Percentiles rank a stretch among this genome's conserved stretches.
These are phyloP conservation scores for Leccinum boreale DNA, from an alignment of 768 basidiomycete genomes.

Conservation along the genomic window DNA sequence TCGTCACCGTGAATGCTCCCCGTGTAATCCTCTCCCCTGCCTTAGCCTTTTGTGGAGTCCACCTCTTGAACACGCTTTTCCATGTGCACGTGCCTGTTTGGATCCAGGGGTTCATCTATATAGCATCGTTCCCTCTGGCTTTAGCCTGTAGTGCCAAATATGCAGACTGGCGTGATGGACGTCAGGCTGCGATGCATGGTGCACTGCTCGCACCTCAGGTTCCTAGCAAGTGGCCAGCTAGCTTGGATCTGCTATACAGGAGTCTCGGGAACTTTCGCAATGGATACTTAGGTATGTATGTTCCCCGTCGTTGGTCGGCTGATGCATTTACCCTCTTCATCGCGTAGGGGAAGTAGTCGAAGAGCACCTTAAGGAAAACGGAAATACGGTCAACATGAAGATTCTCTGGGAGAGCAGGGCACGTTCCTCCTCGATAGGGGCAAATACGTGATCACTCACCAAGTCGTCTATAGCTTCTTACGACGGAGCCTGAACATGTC, in stretches of 20 bases:
- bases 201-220: slow-evolving; percentile 35
- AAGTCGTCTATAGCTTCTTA: slow-evolving; percentile 35
- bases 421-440: slow-evolving; percentile 11
- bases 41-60: slow-evolving; percentile 14
- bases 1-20: slow-evolving; percentile 25
- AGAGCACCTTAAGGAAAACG: slow-evolving; percentile 24
- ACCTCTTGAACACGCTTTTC: slow-evolving; percentile 8
- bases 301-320: background rate
- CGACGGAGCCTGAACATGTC: slow-evolving; percentile 47
- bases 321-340: background rate
- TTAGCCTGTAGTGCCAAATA: slow-evolving; percentile 14
- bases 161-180: slow-evolving; percentile 11
- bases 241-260: slow-evolving; percentile 31
- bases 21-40: slow-evolving; percentile 18
- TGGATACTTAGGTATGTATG: slow-evolving; percentile 30
- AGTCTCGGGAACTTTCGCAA: slow-evolving; percentile 21
- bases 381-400: slow-evolving; percentile 31
- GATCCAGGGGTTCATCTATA: slow-evolving; percentile 13
- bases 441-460: background rate
- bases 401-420: slow-evolving; percentile 40
- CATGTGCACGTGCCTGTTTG: slow-evolving; percentile 10
- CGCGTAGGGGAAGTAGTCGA: slow-evolving; percentile 29
- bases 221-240: slow-evolving; percentile 34
- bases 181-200: slow-evolving; percentile 17
- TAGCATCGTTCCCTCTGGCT: slow-evolving; percentile 25